Percentiles rank a stretch among this genome's conserved stretches.
Conservation (phyloP, 208 protist genomes). For the Leishmania turanica region DNA sequence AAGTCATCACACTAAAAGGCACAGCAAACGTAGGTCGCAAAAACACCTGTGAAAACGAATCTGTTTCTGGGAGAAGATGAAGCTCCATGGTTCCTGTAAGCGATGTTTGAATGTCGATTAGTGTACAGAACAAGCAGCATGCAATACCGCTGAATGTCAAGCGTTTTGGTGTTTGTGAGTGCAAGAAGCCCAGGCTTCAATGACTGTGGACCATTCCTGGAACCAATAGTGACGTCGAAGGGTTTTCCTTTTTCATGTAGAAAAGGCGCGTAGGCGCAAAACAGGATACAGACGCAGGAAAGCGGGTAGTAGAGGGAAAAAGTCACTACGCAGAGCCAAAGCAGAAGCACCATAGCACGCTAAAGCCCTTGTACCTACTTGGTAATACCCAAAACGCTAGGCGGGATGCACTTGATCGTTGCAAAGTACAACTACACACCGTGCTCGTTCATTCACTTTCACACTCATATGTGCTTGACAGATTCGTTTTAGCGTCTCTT, state of each 20-base stretch:
- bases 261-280: background rate
- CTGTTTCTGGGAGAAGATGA: conserved; percentile 40
- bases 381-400: background rate
- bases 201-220: no score
- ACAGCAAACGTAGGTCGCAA: conserved; percentile 46
- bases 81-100: conserved; percentile 33
- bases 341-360: background rate
- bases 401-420: background rate
- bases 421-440: background rate
- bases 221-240: background rate
- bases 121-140: background rate
- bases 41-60: conserved; percentile 44
- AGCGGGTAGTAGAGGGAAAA: background rate
- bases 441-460: background rate
- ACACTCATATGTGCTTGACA: background rate
- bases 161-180: background rate
- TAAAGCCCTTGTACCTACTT: background rate
- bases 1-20: conserved; percentile 33
- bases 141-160: background rate
- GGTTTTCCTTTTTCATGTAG: background rate
- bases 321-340: background rate
- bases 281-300: background rate
- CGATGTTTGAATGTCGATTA: background rate
- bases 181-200: background rate
- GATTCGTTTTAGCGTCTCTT: background rate